Evolutionary conservation across 306 rosid species (phyloP).

Genomic region (Prosopis cineraria): DNA sequence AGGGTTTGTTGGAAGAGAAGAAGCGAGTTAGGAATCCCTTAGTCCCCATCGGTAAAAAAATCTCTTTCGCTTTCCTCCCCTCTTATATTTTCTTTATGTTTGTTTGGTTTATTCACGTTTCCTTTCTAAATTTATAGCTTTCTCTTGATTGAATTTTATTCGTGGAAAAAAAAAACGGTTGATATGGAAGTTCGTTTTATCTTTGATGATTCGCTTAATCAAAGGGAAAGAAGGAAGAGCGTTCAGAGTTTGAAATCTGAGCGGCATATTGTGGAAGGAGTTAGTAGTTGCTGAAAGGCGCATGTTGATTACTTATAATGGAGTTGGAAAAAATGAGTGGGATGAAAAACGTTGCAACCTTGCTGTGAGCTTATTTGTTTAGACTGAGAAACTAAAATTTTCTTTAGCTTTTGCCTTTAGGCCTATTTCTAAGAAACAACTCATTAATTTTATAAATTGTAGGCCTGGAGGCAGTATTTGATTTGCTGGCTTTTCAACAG

Average conservation of each 20-base stretch:
- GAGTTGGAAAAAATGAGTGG: background rate
- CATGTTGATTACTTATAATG: background rate
- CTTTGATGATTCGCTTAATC: background rate
- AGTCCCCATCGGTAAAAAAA: constrained; percentile 72
- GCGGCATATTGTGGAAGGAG: background rate
- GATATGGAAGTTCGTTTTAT: background rate
- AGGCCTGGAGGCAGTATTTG: too few species aligned
- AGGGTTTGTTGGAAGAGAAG: constrained; percentile 60
- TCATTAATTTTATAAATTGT: too few species aligned
- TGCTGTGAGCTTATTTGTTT: background rate
- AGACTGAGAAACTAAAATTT: background rate
- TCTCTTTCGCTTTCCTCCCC: background rate
- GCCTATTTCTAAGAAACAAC: too few species aligned
- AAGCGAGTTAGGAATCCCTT: constrained; percentile 78
- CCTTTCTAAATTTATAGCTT: constrained; percentile 7
- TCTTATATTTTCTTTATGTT: background rate
- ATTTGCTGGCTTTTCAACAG: background rate
- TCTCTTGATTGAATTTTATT: background rate
- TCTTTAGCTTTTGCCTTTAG: background rate
- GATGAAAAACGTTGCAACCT: background rate
- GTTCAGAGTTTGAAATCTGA: constrained; percentile 10
- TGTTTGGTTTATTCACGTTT: background rate
- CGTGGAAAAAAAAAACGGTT: background rate
- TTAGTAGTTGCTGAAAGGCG: constrained; percentile 3
- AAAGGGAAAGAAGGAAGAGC: background rate